Percentiles rank a stretch among this genome's conserved stretches.
Evolutionary conservation across 148 eudicot genomes (phyloP).

Genomic region (Pharnaceum exiguum): DNA sequence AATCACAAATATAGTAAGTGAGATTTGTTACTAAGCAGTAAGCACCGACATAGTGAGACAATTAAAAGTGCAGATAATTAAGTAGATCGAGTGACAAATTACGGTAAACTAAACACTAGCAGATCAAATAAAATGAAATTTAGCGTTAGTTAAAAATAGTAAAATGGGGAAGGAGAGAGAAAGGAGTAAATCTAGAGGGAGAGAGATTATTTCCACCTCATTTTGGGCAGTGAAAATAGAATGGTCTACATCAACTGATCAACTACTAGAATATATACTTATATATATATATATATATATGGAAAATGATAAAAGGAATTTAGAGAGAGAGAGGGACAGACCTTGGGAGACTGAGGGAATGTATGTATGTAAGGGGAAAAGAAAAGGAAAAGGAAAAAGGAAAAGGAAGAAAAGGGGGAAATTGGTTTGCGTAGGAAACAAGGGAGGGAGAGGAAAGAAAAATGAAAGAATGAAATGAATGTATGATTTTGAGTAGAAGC

Average conservation of each 20-base stretch:
- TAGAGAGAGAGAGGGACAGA: background rate
- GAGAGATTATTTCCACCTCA: background rate
- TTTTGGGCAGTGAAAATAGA: background rate
- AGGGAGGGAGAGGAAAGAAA: conserved; percentile 29
- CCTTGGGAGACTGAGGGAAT: conserved; percentile 16
- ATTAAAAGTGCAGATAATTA: too few relatives aligned
- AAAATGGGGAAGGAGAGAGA: background rate
- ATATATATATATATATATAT: too few relatives aligned
- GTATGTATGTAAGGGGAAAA: too few relatives aligned
- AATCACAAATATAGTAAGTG: too few relatives aligned
- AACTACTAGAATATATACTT: background rate
- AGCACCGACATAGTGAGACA: too few relatives aligned
- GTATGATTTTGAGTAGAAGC: conserved; percentile 2
- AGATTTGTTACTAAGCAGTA: too few relatives aligned
- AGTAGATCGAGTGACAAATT: too few relatives aligned
- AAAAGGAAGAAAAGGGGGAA: background rate
- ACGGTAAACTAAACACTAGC: background rate
- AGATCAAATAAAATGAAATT: background rate
- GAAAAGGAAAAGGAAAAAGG: conserved; percentile 16
- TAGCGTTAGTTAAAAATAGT: too few relatives aligned
- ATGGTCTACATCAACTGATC: background rate
- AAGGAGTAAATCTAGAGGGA: background rate
- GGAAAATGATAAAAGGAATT: background rate
- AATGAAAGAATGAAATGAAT: background rate
- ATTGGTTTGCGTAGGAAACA: conserved; percentile 27